These are phyloP conservation scores for Pseudevernia furfuracea DNA, from an alignment of 495 filamentous ascomycete genomes.

Conservation along the genomic window DNA sequence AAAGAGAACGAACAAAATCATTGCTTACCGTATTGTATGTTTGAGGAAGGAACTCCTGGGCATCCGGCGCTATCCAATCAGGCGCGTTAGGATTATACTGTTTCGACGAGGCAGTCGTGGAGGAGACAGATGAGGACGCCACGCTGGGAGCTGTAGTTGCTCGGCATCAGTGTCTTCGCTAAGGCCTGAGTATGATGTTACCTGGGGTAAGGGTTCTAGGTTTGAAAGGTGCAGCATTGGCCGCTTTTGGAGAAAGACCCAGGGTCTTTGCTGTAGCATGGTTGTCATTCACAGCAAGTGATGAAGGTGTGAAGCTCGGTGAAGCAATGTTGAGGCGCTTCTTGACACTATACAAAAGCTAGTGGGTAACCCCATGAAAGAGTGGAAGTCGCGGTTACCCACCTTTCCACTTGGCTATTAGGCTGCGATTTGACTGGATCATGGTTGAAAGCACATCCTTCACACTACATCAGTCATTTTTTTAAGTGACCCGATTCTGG, in stretches of 20 bases:
- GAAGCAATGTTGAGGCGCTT: constrained; percentile 92
- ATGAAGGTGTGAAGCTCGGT: constrained; percentile 81
- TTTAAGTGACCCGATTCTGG: constrained; percentile 3
- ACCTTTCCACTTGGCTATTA: constrained; percentile 54
- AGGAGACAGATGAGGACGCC: constrained; percentile 20
- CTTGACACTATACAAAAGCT: constrained; percentile 43
- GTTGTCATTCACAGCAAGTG: constrained; percentile 45
- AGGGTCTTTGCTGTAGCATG: constrained; percentile 49
- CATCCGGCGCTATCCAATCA: constrained; percentile 54
- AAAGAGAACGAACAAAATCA: not conserved
- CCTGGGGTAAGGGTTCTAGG: constrained; percentile 48
- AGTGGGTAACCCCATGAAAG: constrained; percentile 4
- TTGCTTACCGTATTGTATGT: constrained; percentile 60
- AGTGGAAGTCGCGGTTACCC: constrained; percentile 19
- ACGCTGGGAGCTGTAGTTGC: constrained; percentile 17
- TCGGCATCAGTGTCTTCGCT: constrained; percentile 6
- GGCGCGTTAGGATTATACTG: constrained; percentile 33
- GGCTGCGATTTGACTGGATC: constrained; percentile 56
- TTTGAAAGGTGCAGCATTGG: constrained; percentile 85
- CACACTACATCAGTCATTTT: constrained; percentile 19
- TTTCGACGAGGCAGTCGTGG: constrained; percentile 18
- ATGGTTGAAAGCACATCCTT: constrained; percentile 86
- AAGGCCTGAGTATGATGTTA: constrained; percentile 12
- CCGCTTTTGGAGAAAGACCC: constrained; percentile 77
- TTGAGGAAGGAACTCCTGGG: constrained; percentile 73